Base-by-base conservation (phyloP, 1,284 basidiomycete genomes). In the Neonothopanus nambi region DNA sequence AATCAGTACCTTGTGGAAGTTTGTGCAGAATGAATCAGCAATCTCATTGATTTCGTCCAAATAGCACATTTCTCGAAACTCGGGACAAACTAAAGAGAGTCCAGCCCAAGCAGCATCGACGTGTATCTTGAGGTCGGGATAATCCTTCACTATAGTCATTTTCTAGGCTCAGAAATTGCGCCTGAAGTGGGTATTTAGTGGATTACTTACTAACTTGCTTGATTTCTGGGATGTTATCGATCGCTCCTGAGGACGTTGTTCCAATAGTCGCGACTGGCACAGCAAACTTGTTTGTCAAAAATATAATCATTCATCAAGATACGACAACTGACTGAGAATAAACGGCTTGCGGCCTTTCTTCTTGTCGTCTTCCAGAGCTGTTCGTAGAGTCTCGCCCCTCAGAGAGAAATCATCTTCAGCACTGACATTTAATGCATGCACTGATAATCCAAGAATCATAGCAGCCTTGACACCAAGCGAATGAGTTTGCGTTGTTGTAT, bases 61-160 rank as follows among this genome's bases (percentile, higher is more conserved):
- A 50, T 84, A 78, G 9, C 86, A 80, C 3, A 67, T 57, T 12
- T 79, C 72, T 15, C 94, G 81, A 59, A 81, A 78, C 66, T 98
- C 93, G 0, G 91, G 91, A 54, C 92, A 89, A 0, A 86, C 79
- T 41, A 93, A 76, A 0, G 85, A 83, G 5, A 92, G 79, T 1
- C 93, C 93, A 0, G 90, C 93, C 94, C 93, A 96, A 1, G 95
- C 95, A 0, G 93, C 89, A 65, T 98, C 96, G 26, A 98, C 78
- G 65, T 98, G 95, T 2, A 97, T 66, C 86, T 91, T 97, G 1
- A 94, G 64, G 2, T 81, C 84, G 0, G 90, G 87, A 61, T 87
- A 74, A 0, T 80, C 69, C 47, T 78, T 75, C 3, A 82, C 87
- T 91, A 60, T 15, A 57, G 23, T 40, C 43, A 30, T n/a, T 36